Evolutionary conservation across 83 land plant genomes (phyloP), one percentile per base, ranked within the genome.

Genomic region (Picea engelmannii): DNA sequence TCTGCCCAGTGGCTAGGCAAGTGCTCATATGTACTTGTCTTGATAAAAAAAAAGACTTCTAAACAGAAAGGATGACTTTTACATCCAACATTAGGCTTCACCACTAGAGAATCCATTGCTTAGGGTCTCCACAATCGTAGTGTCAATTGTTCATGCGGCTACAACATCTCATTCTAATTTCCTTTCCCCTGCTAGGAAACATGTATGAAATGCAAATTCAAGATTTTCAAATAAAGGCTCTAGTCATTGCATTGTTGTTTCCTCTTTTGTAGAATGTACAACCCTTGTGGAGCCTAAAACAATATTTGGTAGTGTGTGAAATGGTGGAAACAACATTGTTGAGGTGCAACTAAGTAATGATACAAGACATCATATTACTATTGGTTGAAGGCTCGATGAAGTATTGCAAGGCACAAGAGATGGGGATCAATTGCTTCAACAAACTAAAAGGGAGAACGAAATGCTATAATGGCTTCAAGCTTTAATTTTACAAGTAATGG

Each of bases 381-480:
- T 87, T 4, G 47, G 83, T 25, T 84, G 85, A 78, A 70, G 88
- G 81, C 84, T 89, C 62, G 44, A 83, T 15, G 83, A 79, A 55
- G 76, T 85, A 0, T n/a, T 90, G 5, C 84, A 82, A 2, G 90
- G 77, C 4, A 91, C 82, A 25, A 84, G 82, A 2, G 90, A 86
- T 31, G 93, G 81, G 12, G 91, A 89, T 86, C 83, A 86, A 76
- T 74, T 83, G 83, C 81, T 86, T 73, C 87, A 78, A 66, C 78
- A 83, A 35, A 78, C 78, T 38, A 84, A 86, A 16, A 66, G 79
- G 10, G 93, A 83, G 69, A 84, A 77, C n/a, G 85, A 67, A 49
- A 82, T 91, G 71, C 18, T 92, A 78, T 88, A 82, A 78, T 92
- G 92, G 93, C 81, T 93, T 4, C 94, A 88, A 73, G 98, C 96